Evolutionary conservation across 148 eudicot genomes (phyloP).

Genomic region (Rhododendron henanense): DNA sequence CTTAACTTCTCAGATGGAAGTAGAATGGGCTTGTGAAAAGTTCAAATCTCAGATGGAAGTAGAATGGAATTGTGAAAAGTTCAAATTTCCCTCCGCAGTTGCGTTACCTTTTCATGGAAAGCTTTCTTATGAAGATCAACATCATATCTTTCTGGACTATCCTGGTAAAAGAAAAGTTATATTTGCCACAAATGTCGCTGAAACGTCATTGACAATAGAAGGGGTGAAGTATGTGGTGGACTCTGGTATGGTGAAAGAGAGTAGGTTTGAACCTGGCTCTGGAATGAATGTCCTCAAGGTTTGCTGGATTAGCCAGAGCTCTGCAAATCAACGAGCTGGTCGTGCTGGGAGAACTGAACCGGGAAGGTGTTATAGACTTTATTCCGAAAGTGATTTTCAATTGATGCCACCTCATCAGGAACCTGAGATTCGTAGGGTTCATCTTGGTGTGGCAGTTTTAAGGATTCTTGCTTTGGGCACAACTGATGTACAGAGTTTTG

Average conservation of each 20-base stretch:
- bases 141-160: conserved; percentile 52
- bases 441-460: conserved; percentile 89
- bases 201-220: conserved; percentile 91
- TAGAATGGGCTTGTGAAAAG: conserved; percentile 84
- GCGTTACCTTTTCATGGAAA: conserved; percentile 85
- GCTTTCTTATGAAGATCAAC: conserved; percentile 72
- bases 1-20: conserved; percentile 85
- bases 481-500: conserved; percentile 58
- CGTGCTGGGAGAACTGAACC: conserved; percentile 98
- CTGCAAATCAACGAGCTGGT: conserved; percentile 92
- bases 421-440: conserved; percentile 89
- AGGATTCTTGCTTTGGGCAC: conserved; percentile 77
- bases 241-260: conserved; percentile 89
- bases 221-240: conserved; percentile 92
- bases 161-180: conserved; percentile 78
- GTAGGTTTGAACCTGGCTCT: conserved; percentile 73
- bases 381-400: conserved; percentile 50
- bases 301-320: conserved; percentile 78
- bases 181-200: conserved; percentile 92
- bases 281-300: conserved; percentile 91
- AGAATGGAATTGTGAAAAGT: conserved; percentile 12
- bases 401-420: conserved; percentile 66
- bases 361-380: conserved; percentile 82
- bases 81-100: conserved; percentile 36
- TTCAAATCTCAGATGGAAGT: background rate